Percentiles rank a stretch among this genome's conserved stretches.
Conservation (phyloP, 1,139 yeast genomes). For the Sugiyamaella japonica region DNA sequence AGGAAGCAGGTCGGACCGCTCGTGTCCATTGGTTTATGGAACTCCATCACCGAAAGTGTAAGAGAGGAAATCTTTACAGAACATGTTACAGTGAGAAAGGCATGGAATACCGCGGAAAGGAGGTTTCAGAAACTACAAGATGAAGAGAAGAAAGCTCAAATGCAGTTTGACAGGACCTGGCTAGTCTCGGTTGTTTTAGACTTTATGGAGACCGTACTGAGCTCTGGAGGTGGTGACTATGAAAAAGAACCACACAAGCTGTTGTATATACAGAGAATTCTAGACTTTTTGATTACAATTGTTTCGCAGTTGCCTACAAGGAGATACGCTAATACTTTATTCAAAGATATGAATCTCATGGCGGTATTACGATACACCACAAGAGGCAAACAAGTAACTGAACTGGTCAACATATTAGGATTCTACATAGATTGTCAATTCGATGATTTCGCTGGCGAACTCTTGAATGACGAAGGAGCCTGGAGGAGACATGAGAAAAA, state of each 20-base stretch:
- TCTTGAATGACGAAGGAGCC: constrained; percentile 28
- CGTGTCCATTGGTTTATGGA: constrained; percentile 46
- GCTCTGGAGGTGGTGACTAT: not conserved
- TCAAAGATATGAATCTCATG: constrained; percentile 29
- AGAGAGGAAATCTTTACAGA: constrained; percentile 29
- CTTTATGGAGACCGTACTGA: constrained; percentile 12
- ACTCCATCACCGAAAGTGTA: constrained; percentile 30
- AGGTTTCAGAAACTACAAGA: constrained; percentile 27
- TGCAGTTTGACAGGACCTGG: constrained; percentile 22
- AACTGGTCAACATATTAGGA: constrained; percentile 30
- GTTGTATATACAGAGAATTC: constrained; percentile 20
- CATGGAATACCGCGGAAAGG: constrained; percentile 34
- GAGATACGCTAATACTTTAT: constrained; percentile 40
- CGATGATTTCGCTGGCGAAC: constrained; percentile 46
- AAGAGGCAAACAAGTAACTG: not conserved
- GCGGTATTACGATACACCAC: not conserved
- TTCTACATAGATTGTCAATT: constrained; percentile 45
- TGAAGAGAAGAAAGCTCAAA: constrained; percentile 16
- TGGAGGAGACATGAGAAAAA: constrained; percentile 23
- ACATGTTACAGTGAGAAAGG: constrained; percentile 29
- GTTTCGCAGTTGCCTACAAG: constrained; percentile 49
- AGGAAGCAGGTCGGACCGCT: constrained; percentile 40
- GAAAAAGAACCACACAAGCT: not conserved
- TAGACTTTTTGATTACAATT: constrained; percentile 38
- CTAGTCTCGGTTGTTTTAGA: constrained; percentile 15